Base-by-base conservation (phyloP, 257 asterid species). In the Plantago elongata region DNA sequence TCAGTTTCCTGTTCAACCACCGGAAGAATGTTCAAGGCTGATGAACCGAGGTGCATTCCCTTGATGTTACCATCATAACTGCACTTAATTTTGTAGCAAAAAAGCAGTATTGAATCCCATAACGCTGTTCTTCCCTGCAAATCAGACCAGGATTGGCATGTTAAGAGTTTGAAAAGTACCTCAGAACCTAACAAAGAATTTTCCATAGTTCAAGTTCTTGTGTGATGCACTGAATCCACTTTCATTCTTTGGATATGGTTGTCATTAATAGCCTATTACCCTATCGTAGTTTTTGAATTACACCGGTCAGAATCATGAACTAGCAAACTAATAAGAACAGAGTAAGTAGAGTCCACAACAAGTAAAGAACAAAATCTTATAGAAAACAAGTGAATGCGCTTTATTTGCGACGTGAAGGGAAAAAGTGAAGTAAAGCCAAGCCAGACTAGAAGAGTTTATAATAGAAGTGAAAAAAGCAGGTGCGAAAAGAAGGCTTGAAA, bases 111-210 rank as follows among this genome's bases (percentile, higher is more conserved):
- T 38, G 96, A 78, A 74, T 92, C 99, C 99, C 99, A 92, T 2
- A 92, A 68, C 13, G 97, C 97, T 51, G 96, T 89, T 78, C 99
- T 79, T 65, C 99, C 99, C 97, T 92, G 93, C 51, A 69, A 57
- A 11, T 7, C 18, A 56, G 9, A 4, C 5, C 55, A 13, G 11
- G 30, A 12, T 8, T 6, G 48, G 49, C 10, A 58, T 27, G 22
- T 58, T 75, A 63, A 1, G 27, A 44, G 29, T 38, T 22, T 30
- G 45, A 34, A 13, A 37, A 29, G 46, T 13, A 34, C 7, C 13
- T 3, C 38, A 14, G 17, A 46, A 51, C 17, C 57, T 8, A 17
- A 12, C 46, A 46, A 16, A 55, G 4, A 45, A 14, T 17, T 54
- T 60, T 34, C 13, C 42, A 27, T 16, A 15, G 22, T 12, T 12